Percentiles rank a stretch among this genome's conserved stretches.
Conservation (phyloP, 257 asterid genomes). For the Gentiana macrophylla region DNA sequence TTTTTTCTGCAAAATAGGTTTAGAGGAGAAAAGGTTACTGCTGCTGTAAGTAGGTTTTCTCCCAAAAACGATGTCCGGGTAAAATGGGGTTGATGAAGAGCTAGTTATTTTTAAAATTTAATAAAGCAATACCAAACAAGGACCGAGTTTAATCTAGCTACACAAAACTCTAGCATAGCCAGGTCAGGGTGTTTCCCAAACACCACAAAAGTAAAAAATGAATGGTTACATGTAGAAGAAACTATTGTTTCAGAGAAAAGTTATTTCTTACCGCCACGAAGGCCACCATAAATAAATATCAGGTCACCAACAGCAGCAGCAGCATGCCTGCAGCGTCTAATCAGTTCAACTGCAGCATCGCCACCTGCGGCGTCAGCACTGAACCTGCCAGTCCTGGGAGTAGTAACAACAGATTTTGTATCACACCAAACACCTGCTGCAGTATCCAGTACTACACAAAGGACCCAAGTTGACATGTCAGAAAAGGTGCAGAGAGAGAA, state of each 20-base stretch:
- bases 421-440: constrained; percentile 99
- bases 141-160: no score
- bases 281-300: constrained; percentile 92
- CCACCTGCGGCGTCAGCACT: constrained; percentile 99
- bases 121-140: no score
- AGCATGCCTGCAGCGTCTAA: constrained; percentile 97
- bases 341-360: constrained; percentile 96
- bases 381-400: constrained; percentile 91
- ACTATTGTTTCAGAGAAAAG: neutral
- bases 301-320: constrained; percentile 97
- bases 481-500: neutral
- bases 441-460: constrained; percentile 73
- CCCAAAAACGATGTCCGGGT: no score
- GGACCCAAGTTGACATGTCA: neutral
- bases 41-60: no score
- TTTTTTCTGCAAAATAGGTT: no score
- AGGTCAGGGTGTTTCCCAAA: no score
- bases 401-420: constrained; percentile 87
- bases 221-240: no score
- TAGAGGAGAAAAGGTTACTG: no score
- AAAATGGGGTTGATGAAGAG: no score
- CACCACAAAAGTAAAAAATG: no score
- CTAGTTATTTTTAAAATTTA: no score
- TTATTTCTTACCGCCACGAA: constrained; percentile 85
- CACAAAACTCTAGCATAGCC: no score